phyloP scores from a whole-genome alignment of 2,329 filamentous ascomycete genomes.

The Fusarium scirpi region DNA sequence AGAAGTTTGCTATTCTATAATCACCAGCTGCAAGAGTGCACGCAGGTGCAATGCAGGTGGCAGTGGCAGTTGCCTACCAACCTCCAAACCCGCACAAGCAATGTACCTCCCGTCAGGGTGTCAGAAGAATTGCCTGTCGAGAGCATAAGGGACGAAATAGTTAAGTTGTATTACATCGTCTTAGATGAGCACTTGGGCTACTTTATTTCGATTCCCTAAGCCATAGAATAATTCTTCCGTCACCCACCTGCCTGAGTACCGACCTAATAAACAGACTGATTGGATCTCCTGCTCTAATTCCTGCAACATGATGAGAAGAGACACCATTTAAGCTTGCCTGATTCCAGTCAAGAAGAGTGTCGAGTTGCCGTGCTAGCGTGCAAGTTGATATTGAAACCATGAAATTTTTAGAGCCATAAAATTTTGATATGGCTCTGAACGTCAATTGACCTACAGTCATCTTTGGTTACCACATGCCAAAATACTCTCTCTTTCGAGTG shows the following conservation, averaged over 20 bases:
- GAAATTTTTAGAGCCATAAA: background rate
- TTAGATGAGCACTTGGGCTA: background rate
- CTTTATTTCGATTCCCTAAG: background rate
- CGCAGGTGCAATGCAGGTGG: constrained; percentile 42
- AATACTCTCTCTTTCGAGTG: background rate
- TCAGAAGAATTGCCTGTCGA: background rate
- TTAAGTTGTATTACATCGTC: background rate
- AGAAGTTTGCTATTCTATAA: background rate
- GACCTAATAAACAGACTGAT: background rate
- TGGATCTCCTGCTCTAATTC: background rate
- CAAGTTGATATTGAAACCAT: background rate
- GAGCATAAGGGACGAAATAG: background rate
- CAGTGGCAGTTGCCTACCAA: constrained; percentile 26
- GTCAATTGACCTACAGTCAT: background rate
- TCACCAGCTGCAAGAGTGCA: constrained; percentile 14
- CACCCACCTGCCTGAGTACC: background rate
- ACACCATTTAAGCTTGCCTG: background rate
- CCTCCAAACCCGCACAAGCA: background rate
- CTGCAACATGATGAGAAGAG: background rate
- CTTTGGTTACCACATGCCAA: background rate
- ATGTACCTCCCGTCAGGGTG: background rate
- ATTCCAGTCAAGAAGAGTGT: background rate
- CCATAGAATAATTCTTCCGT: background rate
- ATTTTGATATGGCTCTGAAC: background rate
- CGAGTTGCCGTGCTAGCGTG: background rate